phyloP scores from a whole-genome alignment of 805 yeast species.

The Candida multigemmis region DNA sequence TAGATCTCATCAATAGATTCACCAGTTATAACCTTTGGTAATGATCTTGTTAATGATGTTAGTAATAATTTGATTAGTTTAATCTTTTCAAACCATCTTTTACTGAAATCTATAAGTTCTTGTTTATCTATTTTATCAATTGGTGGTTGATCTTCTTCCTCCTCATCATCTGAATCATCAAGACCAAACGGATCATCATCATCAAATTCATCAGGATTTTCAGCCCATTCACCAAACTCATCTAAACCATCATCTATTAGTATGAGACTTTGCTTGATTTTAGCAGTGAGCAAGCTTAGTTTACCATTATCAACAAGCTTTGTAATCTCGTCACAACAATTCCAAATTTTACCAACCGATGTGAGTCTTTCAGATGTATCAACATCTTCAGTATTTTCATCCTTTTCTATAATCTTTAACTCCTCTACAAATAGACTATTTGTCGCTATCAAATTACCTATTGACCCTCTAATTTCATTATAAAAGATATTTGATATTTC shows the following conservation, averaged over 20 bases:
- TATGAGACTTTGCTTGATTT: constrained; percentile 33
- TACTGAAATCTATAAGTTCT: constrained; percentile 31
- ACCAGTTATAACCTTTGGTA: constrained; percentile 38
- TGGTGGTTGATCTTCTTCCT: constrained; percentile 6
- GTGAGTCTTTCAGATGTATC: constrained; percentile 15
- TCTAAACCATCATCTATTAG: constrained; percentile 51
- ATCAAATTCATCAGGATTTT: constrained; percentile 41
- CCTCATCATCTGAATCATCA: constrained; percentile 23
- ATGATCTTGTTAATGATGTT: constrained; percentile 49
- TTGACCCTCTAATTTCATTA: constrained; percentile 28
- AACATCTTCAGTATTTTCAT: constrained; percentile 4
- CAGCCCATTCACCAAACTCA: constrained; percentile 64
- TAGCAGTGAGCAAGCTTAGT: constrained; percentile 40
- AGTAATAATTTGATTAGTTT: constrained; percentile 50
- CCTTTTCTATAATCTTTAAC: constrained; percentile 6
- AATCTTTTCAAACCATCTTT: constrained; percentile 42
- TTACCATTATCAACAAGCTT: constrained; percentile 40
- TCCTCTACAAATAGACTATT: constrained; percentile 7
- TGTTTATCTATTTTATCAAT: constrained; percentile 11
- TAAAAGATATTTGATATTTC: constrained; percentile 27
- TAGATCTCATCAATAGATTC: constrained; percentile 39
- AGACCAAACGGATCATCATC: constrained; percentile 52
- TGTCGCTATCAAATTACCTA: no score
- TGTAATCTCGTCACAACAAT: constrained; percentile 44
- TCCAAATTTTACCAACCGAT: constrained; percentile 43